Evolutionary conservation across 129 eudicot species (phyloP).

Genomic region (Mikania micrantha): DNA sequence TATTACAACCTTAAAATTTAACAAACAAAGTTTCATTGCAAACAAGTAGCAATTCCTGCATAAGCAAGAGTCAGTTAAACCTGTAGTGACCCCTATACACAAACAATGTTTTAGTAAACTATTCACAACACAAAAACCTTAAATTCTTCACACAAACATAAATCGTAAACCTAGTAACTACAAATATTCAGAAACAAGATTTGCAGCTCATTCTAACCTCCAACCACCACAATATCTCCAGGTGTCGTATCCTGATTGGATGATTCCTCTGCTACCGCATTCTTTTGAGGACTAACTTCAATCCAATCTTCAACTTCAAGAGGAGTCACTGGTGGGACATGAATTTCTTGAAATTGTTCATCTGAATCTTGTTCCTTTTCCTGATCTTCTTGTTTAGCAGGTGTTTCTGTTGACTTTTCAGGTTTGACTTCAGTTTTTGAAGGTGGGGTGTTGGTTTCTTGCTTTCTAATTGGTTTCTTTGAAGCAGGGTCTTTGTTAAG

Average conservation of each 20-base stretch:
- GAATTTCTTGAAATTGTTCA: constrained; percentile 21
- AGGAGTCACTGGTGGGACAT: constrained; percentile 12
- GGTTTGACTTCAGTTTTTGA: constrained; percentile 19
- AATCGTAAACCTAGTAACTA: constrained; percentile 20
- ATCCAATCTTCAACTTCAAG: constrained; percentile 22
- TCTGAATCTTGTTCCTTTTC: constrained; percentile 17
- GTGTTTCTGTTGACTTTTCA: constrained; percentile 3
- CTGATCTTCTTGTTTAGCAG: constrained; percentile 1
- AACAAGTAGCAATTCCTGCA: too few species aligned
- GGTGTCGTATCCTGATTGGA: constrained; percentile 13
- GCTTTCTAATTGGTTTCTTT: constrained; percentile 8
- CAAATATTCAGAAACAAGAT: constrained; percentile 9
- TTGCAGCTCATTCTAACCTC: constrained; percentile 29
- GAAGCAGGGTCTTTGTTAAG: constrained; percentile 11
- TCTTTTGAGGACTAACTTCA: constrained; percentile 17
- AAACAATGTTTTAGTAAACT: constrained; percentile 24
- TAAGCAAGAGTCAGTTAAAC: too few species aligned
- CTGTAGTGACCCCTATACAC: constrained; percentile 16
- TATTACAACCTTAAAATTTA: not conserved
- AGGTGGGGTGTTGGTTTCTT: constrained; percentile 2
- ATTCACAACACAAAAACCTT: constrained; percentile 34
- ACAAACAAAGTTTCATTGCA: constrained; percentile 1
- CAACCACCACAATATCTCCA: constrained; percentile 39
- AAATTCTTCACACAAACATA: constrained; percentile 10
- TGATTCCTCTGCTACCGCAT: constrained; percentile 14